Evolutionary conservation across 106 monocot genomes (phyloP), one percentile per base, ranked within the genome.

Genomic region (Gastrodia elata): DNA sequence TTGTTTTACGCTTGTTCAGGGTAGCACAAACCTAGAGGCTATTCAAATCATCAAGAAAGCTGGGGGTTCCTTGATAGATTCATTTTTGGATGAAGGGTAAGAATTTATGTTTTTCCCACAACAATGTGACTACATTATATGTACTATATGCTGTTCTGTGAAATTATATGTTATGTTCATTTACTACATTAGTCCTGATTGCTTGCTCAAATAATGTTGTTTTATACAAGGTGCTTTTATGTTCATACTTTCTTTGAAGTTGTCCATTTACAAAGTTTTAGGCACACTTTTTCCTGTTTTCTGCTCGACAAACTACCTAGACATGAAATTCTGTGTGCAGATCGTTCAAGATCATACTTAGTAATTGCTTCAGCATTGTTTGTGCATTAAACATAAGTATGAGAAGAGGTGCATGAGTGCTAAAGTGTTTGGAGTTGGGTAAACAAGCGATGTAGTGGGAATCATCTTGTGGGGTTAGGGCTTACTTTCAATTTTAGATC

Each of bases 61-160:
- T 78, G 97, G 93, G 40, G 97, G 97, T 58, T 98, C 97, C 20
- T 79, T 98, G 76, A 85, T 68, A 37, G 97, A 98, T 82, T 98
- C 97, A 48, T 98, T 98, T 82, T 79, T 98, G 33, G 97, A 93
- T 79, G 97, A 93, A 80, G 97, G 97, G 97, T 98, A 98, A 43
- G 73, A 38, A 58, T 73, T 56, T 79, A 70, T 37, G 9, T 6
- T 1, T 7, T 35, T 40, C 61, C 14, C n/a, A n/a, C n/a, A n/a
- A 40, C 38, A 24, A 6, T 40, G 6, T 7, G 38, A 14, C 59
- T 59, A 9, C 18, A 28, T 8, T 32, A 61, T 61, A 32, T 32
- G 30, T 10, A 28, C 10, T 13, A 30, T 61, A 8, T 8, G 61
- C 27, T 61, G 7, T 61, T 61, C 28, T 11, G 52, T 20, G 52